Conservation (phyloP, 2,329 filamentous ascomycete genomes). For the Bipolaris cookei region DNA sequence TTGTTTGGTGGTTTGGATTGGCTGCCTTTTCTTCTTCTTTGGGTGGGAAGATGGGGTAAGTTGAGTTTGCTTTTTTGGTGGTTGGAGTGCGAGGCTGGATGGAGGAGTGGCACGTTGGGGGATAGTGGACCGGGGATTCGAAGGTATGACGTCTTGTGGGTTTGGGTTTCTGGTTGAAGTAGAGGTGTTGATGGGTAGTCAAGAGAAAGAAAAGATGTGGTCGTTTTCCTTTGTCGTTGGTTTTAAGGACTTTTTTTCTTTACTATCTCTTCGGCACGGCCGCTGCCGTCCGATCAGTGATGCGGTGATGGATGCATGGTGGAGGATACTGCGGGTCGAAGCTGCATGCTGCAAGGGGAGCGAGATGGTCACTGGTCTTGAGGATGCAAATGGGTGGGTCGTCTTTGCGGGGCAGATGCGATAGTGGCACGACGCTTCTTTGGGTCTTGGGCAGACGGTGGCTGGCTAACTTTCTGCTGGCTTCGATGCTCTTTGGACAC, state of each 20-base stretch:
- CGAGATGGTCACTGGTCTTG: constrained; percentile 7
- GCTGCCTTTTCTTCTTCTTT: constrained; percentile 6
- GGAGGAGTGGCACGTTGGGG: too few species aligned
- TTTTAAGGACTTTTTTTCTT: not conserved
- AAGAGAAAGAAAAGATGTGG: not conserved
- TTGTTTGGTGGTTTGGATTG: constrained; percentile 25
- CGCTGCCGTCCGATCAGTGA: constrained; percentile 36
- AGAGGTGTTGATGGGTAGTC: too few species aligned
- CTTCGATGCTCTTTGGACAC: not conserved
- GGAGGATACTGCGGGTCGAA: constrained; percentile 11
- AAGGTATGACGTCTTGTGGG: too few species aligned
- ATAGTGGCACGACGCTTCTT: constrained; percentile 1
- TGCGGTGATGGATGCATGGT: constrained; percentile 5
- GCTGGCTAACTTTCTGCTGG: constrained; percentile 5
- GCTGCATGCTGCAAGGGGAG: constrained; percentile 36
- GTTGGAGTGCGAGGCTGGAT: too few species aligned
- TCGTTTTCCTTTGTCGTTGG: not conserved
- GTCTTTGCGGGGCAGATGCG: constrained; percentile 17
- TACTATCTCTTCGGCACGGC: constrained; percentile 33
- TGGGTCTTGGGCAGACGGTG: constrained; percentile 7
- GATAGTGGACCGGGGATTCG: too few species aligned
- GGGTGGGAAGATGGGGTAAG: not conserved
- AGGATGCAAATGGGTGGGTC: constrained; percentile 4
- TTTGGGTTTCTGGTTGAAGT: too few species aligned
- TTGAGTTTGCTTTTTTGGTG: not conserved